Evolutionary conservation across 2,329 filamentous ascomycete species (phyloP), one percentile per base, ranked within the genome.

Genomic region (Xylaria sp.): DNA sequence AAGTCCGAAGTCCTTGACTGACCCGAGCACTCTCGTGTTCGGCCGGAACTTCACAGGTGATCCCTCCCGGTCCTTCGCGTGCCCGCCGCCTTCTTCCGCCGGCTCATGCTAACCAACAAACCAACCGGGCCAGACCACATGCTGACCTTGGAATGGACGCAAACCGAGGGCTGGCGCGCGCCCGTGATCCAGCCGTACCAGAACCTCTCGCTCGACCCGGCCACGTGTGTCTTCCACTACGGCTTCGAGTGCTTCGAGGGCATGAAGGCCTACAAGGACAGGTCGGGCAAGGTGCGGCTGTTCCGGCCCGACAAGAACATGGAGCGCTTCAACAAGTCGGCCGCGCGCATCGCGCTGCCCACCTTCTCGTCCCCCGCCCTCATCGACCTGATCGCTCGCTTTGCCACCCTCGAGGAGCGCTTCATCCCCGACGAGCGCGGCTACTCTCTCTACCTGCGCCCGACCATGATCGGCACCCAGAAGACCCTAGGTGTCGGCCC

Each of bases 191-290:
- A 88, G 20, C 96, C 96, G 22, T 98, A 98, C 85, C 94, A 97
- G 82, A 97, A 97, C 82, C 92, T 99, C 74, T 95, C 92, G 51
- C 91, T 99, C 75, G 96, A 98, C 80, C 96, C 96, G 29, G 93
- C 96, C 49, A 96, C 93, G 38, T 98, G 94, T 82, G 96, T 98
- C 69, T 95, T 99, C 83, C 96, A 99, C 87, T 99, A 99, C 81
- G 96, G 93, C 55, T 98, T 98, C 78, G 93, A 96, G 81, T 96
- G 92, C 80, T 99, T 99, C 81, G 96, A 99, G 84, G 96, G 96
- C 73, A 97, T 98, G 94, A 99, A 99, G 85, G 96, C 96, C 67
- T 99, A 99, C 87, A 96, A 95, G 81, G 93, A 97, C 82, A 88
- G 86, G 75, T 78, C 88, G 49, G 93, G 93, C 73, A 83, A 89